phyloP scores from a whole-genome alignment of 441 rosid genomes.

The Mallotus repandus region DNA sequence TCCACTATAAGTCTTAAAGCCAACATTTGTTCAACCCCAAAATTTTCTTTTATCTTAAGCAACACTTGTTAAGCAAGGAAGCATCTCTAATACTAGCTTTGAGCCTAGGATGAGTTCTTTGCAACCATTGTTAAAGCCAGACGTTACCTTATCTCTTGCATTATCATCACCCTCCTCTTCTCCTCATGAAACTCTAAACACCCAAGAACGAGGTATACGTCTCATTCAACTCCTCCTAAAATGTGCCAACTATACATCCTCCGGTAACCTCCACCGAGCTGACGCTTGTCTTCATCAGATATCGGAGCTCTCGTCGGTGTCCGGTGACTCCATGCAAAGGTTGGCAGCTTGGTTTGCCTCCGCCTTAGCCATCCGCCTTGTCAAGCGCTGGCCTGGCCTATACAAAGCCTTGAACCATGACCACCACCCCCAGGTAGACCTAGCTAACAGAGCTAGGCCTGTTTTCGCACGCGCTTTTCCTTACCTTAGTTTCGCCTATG shows the following conservation, averaged over 20 bases:
- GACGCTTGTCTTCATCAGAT: slow-evolving; percentile 42
- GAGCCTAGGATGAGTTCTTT: slow-evolving; percentile 23
- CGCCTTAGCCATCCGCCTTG: slow-evolving; percentile 41
- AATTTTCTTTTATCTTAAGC: background rate
- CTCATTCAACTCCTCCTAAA: slow-evolving; percentile 49
- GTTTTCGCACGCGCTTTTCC: slow-evolving; percentile 32
- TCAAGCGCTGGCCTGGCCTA: slow-evolving; percentile 52
- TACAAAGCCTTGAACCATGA: slow-evolving; percentile 35
- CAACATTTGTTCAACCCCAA: background rate
- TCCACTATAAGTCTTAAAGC: slow-evolving; percentile 18
- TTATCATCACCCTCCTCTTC: slow-evolving; percentile 15
- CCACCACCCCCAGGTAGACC: slow-evolving; percentile 2
- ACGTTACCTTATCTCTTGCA: slow-evolving; percentile 46
- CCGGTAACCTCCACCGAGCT: slow-evolving; percentile 45
- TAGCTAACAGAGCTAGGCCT: slow-evolving; percentile 9
- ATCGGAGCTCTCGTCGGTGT: slow-evolving; percentile 37
- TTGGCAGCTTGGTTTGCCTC: slow-evolving; percentile 43
- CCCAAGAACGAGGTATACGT: slow-evolving; percentile 39
- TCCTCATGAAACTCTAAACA: background rate
- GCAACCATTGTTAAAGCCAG: slow-evolving; percentile 29
- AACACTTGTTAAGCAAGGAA: background rate
- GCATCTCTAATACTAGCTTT: background rate
- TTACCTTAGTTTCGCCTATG: slow-evolving; percentile 31
- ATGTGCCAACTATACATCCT: slow-evolving; percentile 45
- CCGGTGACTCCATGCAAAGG: slow-evolving; percentile 53